Evolutionary conservation across 768 basidiomycete genomes (phyloP).

Genomic region (Xanthoconium stramineum): DNA sequence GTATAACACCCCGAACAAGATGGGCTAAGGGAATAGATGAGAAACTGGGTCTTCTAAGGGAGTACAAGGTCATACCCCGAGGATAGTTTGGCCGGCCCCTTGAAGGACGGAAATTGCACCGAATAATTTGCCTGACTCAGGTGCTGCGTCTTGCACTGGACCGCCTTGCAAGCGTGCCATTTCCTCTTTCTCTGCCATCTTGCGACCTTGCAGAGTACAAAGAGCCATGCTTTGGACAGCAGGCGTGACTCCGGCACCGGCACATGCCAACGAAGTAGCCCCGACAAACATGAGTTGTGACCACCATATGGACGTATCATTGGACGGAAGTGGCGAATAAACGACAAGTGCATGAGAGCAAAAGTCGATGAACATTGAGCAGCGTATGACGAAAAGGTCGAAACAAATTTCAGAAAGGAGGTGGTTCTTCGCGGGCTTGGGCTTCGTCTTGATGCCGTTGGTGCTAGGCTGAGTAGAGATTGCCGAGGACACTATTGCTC

Average conservation of each 20-base stretch:
- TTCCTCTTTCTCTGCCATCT: constrained; percentile 33
- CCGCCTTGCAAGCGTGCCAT: constrained; percentile 22
- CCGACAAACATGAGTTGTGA: constrained; percentile 50
- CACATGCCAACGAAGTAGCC: constrained; percentile 58
- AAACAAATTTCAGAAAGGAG: constrained; percentile 63
- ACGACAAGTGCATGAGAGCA: constrained; percentile 62
- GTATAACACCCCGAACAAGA: constrained; percentile 67
- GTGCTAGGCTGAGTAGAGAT: constrained; percentile 2
- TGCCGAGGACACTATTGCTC: constrained; percentile 8
- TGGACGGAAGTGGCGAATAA: constrained; percentile 45
- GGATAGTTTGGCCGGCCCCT: constrained; percentile 61
- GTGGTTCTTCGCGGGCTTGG: constrained; percentile 43
- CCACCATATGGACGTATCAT: constrained; percentile 18
- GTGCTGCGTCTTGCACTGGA: constrained; percentile 32
- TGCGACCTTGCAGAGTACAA: constrained; percentile 47
- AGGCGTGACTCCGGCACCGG: constrained; percentile 68
- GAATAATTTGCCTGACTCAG: constrained; percentile 54
- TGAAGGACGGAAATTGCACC: constrained; percentile 69
- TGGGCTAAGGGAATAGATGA: constrained; percentile 45
- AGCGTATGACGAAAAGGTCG: constrained; percentile 62
- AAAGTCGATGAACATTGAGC: constrained; percentile 66
- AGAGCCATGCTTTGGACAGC: constrained; percentile 72
- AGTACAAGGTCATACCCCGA: constrained; percentile 35
- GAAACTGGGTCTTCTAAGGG: constrained; percentile 6
- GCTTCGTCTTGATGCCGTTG: constrained; percentile 33